Evolutionary conservation across 2,329 filamentous ascomycete species (phyloP), one percentile per base, ranked within the genome.

Genomic region (Polytolypa hystricis): DNA sequence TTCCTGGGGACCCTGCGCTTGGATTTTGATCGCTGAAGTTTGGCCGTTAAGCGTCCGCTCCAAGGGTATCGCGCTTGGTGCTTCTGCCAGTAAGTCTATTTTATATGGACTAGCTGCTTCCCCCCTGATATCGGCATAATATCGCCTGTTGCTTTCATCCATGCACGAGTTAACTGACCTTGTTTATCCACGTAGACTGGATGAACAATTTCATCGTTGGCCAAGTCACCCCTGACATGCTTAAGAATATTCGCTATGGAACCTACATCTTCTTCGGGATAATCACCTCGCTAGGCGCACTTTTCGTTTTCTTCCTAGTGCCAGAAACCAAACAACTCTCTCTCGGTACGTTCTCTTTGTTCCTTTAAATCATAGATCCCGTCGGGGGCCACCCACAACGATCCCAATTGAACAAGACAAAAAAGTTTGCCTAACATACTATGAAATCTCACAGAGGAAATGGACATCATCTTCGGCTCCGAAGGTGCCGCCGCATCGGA

Each of bases 11-110:
- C 79, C 79, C 2, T 79, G 75, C 47, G 72, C 77, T 0, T 85
- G 81, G 81, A 81, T 84, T 42, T 67, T 86, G 38, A 71, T 84
- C 2, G 73, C 79, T 2, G 81, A 85, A 57, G 74, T 86, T 28
- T 86, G 78, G 76, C 81, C 81, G 0, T 59, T 84, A 4, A 77
- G 72, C 40, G 76, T 75, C 7, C 70, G 80, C 2, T 72, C 81
- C 1, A 82, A 84, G 41, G 81, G 81, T 27, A 79, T 81, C 9
- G 69, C 80, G 0, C 62, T 86, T 0, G 80, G 78, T 11, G 78
- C 77, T 2, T 74, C 70, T 2, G 71, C 68, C 47, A 80, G 47
- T 51, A 36, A 41, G 42, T 42, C 20, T 36, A 14, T n/a, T n/a
- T n/a, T n/a, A n/a, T n/a, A n/a, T n/a, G n/a, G n/a, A 37, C 8